phyloP scores from a whole-genome alignment of 192 early-diverging fungal genomes.

The Oehlia diaphana region DNA sequence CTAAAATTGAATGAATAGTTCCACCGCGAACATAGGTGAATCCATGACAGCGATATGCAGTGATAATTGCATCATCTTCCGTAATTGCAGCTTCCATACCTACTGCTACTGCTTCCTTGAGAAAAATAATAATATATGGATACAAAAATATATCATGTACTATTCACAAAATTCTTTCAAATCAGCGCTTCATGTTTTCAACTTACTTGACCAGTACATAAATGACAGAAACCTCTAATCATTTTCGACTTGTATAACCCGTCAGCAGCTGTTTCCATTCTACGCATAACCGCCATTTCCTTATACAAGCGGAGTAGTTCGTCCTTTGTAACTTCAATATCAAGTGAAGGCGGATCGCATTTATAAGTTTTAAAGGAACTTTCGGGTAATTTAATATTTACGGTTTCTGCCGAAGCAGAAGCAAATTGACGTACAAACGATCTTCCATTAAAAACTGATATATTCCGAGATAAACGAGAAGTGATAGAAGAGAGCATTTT shows the following conservation, averaged over 20 bases:
- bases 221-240: conserved; percentile 98
- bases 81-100: conserved; percentile 93
- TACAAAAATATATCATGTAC: background rate
- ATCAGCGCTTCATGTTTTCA: background rate
- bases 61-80: conserved; percentile 89
- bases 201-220: conserved; percentile 92
- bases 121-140: background rate
- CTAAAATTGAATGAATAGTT: conserved; percentile 62
- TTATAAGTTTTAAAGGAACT: conserved; percentile 82
- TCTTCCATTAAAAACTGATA: background rate
- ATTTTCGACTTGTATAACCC: conserved; percentile 94
- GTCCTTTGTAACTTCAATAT: conserved; percentile 63
- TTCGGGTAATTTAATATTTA: conserved; percentile 74
- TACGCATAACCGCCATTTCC: conserved; percentile 85
- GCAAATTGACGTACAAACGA: background rate
- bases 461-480: background rate
- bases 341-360: conserved; percentile 66
- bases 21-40: conserved; percentile 89
- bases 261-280: conserved; percentile 93
- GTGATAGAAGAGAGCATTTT: background rate
- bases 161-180: background rate
- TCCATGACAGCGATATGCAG: conserved; percentile 98
- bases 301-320: conserved; percentile 84
- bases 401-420: conserved; percentile 34
- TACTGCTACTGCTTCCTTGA: conserved; percentile 83